These are phyloP conservation scores for Colletotrichum costaricense DNA, from an alignment of 2,329 filamentous ascomycete genomes.

Conservation along the genomic window DNA sequence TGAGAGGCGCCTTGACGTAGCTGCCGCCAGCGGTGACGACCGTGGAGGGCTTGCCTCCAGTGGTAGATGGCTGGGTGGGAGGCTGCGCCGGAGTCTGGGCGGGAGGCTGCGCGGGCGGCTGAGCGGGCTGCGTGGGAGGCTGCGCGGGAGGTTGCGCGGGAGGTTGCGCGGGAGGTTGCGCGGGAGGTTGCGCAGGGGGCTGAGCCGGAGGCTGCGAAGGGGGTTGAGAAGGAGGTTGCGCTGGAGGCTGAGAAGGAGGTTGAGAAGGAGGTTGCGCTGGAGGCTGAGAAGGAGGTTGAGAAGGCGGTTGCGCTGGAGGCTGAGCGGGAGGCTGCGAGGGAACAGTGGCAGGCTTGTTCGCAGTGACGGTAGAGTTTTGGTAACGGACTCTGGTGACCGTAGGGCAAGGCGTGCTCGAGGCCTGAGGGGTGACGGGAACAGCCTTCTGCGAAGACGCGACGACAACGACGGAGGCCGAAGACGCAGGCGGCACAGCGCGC, in stretches of 20 bases:
- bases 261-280: not conserved
- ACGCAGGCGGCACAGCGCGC: not conserved
- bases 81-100: conserved; percentile 1
- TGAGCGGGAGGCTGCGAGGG: conserved; percentile 2
- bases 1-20: conserved; percentile 20
- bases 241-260: not conserved
- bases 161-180: not conserved
- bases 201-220: not conserved
- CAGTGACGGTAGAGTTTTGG: conserved; percentile 4
- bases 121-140: not conserved
- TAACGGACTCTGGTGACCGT: conserved; percentile 2
- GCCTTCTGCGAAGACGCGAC: not conserved
- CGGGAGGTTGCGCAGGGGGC: not conserved
- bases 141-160: not conserved
- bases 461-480: not conserved
- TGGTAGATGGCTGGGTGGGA: conserved; percentile 1
- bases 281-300: not conserved
- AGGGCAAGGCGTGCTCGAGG: conserved; percentile 1
- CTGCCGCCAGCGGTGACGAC: conserved; percentile 26
- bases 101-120: conserved; percentile 9
- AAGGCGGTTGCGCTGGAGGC: not conserved
- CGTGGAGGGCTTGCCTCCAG: not conserved
- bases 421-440: not conserved
- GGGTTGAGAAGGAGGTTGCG: not conserved
- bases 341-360: not conserved